Base-by-base conservation (phyloP, 768 basidiomycete species). In the Termitomyces sp. region DNA sequence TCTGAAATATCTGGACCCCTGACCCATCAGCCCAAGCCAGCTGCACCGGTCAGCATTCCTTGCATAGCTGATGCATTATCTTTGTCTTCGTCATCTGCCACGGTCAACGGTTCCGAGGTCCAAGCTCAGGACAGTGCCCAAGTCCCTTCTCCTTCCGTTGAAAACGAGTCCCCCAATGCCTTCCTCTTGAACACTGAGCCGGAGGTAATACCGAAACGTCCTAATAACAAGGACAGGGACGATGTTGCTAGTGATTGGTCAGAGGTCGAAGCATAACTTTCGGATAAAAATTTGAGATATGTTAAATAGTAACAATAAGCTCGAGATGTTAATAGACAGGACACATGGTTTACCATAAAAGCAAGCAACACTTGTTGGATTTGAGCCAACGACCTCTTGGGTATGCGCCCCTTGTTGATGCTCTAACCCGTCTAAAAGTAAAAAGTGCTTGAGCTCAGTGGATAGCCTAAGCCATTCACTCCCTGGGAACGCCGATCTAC, bases 241-340 rank as follows among this genome's bases (percentile, higher is more conserved):
- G 70, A 70, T 30, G 72, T 71, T 38, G 72, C 65, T 5, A 76
- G 74, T 55, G 77, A 77, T 58, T 79, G 78, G 78, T 75, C 73
- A 3, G 76, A 78, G 50, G 68, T 79, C 36, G 77, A 78, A 18
- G 77, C 71, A 18, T 75, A 55, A 38, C 23, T 20, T 38, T 50
- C 10, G 6, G 36, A 40, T 63, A 47, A 18, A 30, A n/a, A n/a
- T 38, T 23, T 8, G 41, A n/a, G 7, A 43, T n/a, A 20, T 23
- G 33, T 35, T 23, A 50, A 35, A 32, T 32, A 49, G 1, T 8
- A 9, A 23, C 4, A 4, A 33, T 20, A 20, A 12, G 49, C 49
- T n/a, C 20, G 20, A 33, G 32, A 35, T 6, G 9, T 35, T 35
- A 10, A 35, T 35, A 35, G 23, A 23, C 23, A 23, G 23, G 23